Evolutionary conservation across 805 yeast species (phyloP).

Genomic region (Candida stauntonica): DNA sequence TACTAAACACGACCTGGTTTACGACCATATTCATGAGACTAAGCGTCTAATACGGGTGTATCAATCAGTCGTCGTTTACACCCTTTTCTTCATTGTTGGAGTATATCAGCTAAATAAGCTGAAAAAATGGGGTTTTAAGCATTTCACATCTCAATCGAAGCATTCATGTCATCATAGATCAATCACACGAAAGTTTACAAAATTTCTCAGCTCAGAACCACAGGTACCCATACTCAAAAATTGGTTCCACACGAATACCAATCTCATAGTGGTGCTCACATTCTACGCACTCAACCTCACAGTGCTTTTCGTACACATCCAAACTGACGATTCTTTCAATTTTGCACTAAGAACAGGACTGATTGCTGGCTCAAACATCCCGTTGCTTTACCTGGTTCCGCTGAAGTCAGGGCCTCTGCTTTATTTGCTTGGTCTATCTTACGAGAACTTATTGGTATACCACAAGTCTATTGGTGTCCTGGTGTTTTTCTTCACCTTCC

Average conservation of each 20-base stretch:
- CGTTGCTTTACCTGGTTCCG: conserved; percentile 26
- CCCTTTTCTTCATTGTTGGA: conserved; percentile 2
- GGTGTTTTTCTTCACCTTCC: conserved; percentile 15
- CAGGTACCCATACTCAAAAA: conserved; percentile 3
- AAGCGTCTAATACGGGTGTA: conserved; percentile 19
- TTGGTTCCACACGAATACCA: conserved; percentile 17
- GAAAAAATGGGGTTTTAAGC: background rate
- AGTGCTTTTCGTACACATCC: conserved; percentile 17
- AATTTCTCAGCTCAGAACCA: conserved; percentile 10
- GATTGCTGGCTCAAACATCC: conserved; percentile 25
- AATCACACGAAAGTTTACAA: conserved; percentile 2
- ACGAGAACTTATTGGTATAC: conserved; percentile 23
- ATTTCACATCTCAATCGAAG: background rate
- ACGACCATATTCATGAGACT: conserved; percentile 22
- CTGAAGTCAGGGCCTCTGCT: conserved; percentile 25
- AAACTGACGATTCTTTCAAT: conserved; percentile 23
- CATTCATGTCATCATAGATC: conserved; percentile 4
- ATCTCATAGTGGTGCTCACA: conserved; percentile 10
- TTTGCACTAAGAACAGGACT: conserved; percentile 25
- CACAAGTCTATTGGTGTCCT: conserved; percentile 25
- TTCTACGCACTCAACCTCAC: conserved; percentile 16
- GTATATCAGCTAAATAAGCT: background rate
- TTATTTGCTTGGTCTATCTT: conserved; percentile 17
- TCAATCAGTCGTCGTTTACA: conserved; percentile 17
- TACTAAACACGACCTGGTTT: conserved; percentile 17